Evolutionary conservation across 73 alveolate species (phyloP), one percentile per base, ranked within the genome.

Genomic region (Paramecium pentaurelia): DNA sequence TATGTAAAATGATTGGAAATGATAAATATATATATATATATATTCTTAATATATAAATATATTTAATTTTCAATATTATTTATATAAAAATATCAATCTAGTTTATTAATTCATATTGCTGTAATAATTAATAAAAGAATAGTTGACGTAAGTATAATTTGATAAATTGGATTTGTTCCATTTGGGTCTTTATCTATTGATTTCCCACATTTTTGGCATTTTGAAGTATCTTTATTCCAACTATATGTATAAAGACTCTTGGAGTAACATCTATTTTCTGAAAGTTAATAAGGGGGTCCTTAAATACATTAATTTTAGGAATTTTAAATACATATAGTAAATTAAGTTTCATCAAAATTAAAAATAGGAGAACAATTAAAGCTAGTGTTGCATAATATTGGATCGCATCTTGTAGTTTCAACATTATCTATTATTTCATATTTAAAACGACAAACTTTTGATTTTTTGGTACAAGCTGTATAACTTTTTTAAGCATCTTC

Each of bases 1-100:
- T 30, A 32, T 89, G 58, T 58, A 89, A 71, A 89, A 89, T 71
- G 88, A 89, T 45, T 89, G 88, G 75, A 89, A 89, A 60, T 89
- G 94, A 89, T 54, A 54, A 12, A 51, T 54, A 2, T 54, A 54
- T 54, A 54, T 54, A 54, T 54, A 54, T 54, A 18, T 18, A 6
- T 54, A 54, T 54, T 16, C 70, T 54, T 54, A 1, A 54, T 54
- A n/a, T 11, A 54, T 22, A 22, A 22, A 22, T 22, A 22, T 22
- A 22, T 22, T 22, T 22, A 22, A 22, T 22, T 22, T 22, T 54
- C 28, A 54, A 54, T 54, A 54, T 54, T 54, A 9, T 16, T 54
- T 18, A 14, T 18, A 54, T 20, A 54, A 8, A 54, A 14, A 16
- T 51, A 51, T 51, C 18, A 51, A n/a, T 51, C 68, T n/a, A 51